Evolutionary conservation across 2,329 filamentous ascomycete species (phyloP), one percentile per base, ranked within the genome.

Genomic region (Bipolaris victoriae): DNA sequence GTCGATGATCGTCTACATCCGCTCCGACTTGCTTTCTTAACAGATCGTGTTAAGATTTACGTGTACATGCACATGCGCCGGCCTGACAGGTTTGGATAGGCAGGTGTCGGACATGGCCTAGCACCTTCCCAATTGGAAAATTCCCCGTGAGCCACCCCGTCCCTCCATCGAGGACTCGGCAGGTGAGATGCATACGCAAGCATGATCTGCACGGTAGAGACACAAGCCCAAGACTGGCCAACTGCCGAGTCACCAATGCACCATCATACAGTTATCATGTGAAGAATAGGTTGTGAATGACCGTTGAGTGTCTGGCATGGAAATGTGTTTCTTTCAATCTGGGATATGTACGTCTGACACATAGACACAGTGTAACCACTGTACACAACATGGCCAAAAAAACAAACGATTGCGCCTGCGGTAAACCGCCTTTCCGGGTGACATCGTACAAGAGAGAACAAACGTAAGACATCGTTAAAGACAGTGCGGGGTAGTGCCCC

Each of bases 391-490:
- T 57, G 44, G 49, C 54, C 52, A 55, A 55, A 20, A 55, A 57
- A 55, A 57, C 57, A 22, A 40, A 39, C 48, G 44, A 54, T 49
- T 51, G 41, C 56, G 22, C 45, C 35, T 54, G 36, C 46, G 48
- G 51, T 49, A 52, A 53, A 50, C 49, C 33, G 37, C 49, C 16
- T 37, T 43, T 37, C 46, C 31, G 54, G 5, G 49, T 44, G 33
- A 33, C 47, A 55, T 58, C 52, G 51, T 54, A 62, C 61, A 58
- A 37, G 31, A 37, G 33, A 37, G 31, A 33, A 50, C 22, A 55
- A 46, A 63, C 57, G 62, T 61, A 46, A 57, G 47, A 58, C 20
- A 58, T 65, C 63, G 61, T 65, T 55, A 62, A 49, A 18, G 62
- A 65, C 44, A 63, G 62, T 58, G 58, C 55, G 60, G 58, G 55